Conservation (phyloP, 495 filamentous ascomycete species). For the Hyaloscypha bicolor region DNA sequence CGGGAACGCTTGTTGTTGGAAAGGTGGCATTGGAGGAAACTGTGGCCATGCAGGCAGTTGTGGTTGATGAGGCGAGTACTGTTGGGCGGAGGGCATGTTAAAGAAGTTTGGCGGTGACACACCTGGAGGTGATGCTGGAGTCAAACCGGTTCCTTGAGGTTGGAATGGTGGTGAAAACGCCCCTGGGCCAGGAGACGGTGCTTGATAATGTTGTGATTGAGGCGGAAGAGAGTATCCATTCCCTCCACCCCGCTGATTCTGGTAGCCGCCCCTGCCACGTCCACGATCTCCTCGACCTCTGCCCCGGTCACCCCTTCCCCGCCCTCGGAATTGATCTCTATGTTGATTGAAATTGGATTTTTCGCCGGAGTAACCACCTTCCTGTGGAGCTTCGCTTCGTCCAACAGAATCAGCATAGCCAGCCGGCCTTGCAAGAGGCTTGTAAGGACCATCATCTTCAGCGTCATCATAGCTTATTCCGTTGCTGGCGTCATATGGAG, state of each 20-base stretch:
- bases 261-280: constrained; percentile 42
- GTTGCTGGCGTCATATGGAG: constrained; percentile 30
- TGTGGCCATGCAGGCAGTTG: constrained; percentile 32
- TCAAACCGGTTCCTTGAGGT: constrained; percentile 7
- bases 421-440: constrained; percentile 64
- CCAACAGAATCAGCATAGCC: constrained; percentile 46
- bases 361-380: constrained; percentile 35
- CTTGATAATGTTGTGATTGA: constrained; percentile 31
- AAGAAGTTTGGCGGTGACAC: constrained; percentile 14
- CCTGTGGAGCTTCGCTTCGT: constrained; percentile 40
- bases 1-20: constrained; percentile 35
- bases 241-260: constrained; percentile 36
- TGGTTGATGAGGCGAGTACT: constrained; percentile 31
- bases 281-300: constrained; percentile 46
- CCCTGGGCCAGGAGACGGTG: constrained; percentile 25
- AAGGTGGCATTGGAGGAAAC: constrained; percentile 16
- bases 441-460: constrained; percentile 69
- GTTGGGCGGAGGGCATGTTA: constrained; percentile 14
- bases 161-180: constrained; percentile 28
- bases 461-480: constrained; percentile 45
- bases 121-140: neutral
- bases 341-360: constrained; percentile 41
- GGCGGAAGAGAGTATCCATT: constrained; percentile 32
- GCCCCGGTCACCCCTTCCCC: constrained; percentile 54
- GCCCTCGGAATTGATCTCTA: constrained; percentile 39